These are phyloP conservation scores for Glonium stellatum DNA, from an alignment of 495 filamentous ascomycete genomes.

Conservation along the genomic window DNA sequence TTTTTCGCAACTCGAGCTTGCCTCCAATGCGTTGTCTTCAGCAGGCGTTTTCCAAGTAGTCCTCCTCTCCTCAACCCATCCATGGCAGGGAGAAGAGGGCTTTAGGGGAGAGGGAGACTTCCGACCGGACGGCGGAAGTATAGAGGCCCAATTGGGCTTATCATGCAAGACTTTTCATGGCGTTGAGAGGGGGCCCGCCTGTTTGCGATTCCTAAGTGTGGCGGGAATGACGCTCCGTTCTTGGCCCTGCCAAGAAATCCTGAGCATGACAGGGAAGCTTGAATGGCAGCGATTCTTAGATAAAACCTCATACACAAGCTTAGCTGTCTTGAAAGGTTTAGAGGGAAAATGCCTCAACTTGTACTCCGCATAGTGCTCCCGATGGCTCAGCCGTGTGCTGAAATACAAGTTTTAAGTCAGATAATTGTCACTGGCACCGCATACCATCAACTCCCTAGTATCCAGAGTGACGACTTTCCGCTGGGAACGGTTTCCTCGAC, in stretches of 20 bases:
- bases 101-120: not conserved
- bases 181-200: not conserved
- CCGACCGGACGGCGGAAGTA: not conserved
- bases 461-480: too few species aligned
- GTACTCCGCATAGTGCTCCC: too few species aligned
- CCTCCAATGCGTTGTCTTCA: not conserved
- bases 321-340: too few species aligned
- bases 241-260: slow-evolving; percentile 1
- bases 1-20: not conserved
- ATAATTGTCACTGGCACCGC: too few species aligned
- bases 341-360: too few species aligned
- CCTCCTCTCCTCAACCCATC: not conserved
- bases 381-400: too few species aligned
- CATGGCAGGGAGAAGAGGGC: not conserved
- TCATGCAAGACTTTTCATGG: not conserved
- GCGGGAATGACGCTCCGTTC: not conserved
- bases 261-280: too few species aligned
- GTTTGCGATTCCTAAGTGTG: not conserved
- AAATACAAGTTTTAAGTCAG: too few species aligned
- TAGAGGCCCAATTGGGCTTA: slow-evolving; percentile 1
- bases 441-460: too few species aligned
- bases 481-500: not conserved
- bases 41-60: not conserved
- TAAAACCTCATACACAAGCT: too few species aligned
- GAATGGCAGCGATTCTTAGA: too few species aligned